Base-by-base conservation (phyloP, 495 filamentous ascomycete genomes). In the Cryomyces minteri region DNA sequence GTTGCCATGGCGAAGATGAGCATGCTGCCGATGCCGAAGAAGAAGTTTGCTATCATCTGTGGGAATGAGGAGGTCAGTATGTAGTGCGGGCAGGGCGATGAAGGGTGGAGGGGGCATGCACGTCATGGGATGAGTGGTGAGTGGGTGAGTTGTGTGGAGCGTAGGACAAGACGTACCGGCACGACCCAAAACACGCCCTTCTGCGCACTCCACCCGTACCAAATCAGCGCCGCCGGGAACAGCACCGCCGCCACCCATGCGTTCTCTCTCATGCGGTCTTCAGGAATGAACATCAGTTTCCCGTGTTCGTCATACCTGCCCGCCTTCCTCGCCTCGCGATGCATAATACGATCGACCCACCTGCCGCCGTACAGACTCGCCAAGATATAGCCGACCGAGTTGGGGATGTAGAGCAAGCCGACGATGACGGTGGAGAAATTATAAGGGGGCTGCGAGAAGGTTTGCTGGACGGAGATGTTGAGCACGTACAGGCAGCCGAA, bases 281-380 rank as follows among this genome's bases (percentile, higher is more conserved):
- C 88, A 0, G 88, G 88, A 1, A 71, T 65, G 57, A 75, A 84
- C 12, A 84, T 66, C 34, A 84, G 64, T 43, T 74, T 76, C 12
- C 82, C 82, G 31, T 75, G 63, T 30, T 71, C 70, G 48, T 88
- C 82, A 51, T 78, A 84, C 4, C 83, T 66, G 18, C 71, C 72
- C 0, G 83, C 84, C 49, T 73, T 79, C 28, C 62, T 64, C 4
- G 86, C 86, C 62, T 88, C 80, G 4, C 81, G 75, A 34, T 74
- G 68, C 88, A 96, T 96, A 60, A 96, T 92, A 32, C 57, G 60
- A 61, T 96, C 88, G 59, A 84, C 81, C 88, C 88, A 96, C 36
- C 66, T 67, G 1, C 88, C 88, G 36, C 88, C 88, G 28, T 85
- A 61, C 5, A 83, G 43, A 48, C 79, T 82, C 5, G 82, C 72